These are phyloP conservation scores for Leishmania turanica DNA, from an alignment of 208 protist genomes.

Conservation along the genomic window DNA sequence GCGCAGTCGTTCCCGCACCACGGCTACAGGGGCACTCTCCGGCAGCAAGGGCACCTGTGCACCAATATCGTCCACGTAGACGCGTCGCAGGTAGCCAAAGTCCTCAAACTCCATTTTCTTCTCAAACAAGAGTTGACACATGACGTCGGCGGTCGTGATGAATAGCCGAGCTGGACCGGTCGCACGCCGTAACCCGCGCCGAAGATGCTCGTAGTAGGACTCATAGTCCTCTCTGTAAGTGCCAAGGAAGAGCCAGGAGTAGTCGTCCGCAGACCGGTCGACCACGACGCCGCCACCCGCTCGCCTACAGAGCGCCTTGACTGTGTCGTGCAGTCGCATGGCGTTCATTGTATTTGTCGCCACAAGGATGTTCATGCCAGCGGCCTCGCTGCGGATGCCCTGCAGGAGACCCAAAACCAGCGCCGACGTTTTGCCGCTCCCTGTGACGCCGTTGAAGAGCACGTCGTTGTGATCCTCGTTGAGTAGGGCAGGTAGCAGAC, in stretches of 20 bases:
- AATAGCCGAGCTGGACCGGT: conserved; percentile 63
- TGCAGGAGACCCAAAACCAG: conserved; percentile 79
- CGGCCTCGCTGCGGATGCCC: conserved; percentile 60
- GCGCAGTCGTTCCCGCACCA: conserved; percentile 63
- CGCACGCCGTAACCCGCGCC: conserved; percentile 27
- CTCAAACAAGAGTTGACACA: conserved; percentile 84
- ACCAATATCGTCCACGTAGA: conserved; percentile 85
- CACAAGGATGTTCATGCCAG: conserved; percentile 80
- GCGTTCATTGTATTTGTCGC: conserved; percentile 65
- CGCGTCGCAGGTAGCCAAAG: conserved; percentile 83
- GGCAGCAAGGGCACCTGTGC: conserved; percentile 68
- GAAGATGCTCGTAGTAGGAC: conserved; percentile 52
- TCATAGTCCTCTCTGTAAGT: conserved; percentile 59
- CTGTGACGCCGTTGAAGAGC: conserved; percentile 78
- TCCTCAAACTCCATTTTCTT: conserved; percentile 87
- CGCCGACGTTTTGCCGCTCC: conserved; percentile 78
- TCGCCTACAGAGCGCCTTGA: conserved; percentile 52
- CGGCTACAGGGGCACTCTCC: conserved; percentile 45
- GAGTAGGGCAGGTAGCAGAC: conserved; percentile 70
- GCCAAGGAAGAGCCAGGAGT: conserved; percentile 70
- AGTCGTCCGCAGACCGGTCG: conserved; percentile 64
- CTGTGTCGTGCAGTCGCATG: conserved; percentile 57
- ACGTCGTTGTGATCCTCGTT: conserved; percentile 89
- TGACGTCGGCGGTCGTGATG: conserved; percentile 82
- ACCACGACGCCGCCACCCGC: conserved; percentile 53